phyloP scores from a whole-genome alignment of 495 filamentous ascomycete genomes.

The Penicillium coprophilum region DNA sequence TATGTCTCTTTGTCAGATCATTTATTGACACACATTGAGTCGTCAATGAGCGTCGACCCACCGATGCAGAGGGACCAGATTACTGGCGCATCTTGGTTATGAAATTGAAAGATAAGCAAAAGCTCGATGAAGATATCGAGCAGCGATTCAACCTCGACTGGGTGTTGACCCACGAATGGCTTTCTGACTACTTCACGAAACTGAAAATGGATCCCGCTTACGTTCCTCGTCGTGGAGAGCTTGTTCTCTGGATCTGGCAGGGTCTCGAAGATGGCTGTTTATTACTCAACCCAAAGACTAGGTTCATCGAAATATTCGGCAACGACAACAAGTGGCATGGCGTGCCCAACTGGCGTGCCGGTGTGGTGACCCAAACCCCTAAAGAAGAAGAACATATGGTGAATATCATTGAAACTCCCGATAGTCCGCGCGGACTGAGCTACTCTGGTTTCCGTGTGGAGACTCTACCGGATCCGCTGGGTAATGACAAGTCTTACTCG shows the following conservation, averaged over 20 bases:
- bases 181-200: slow-evolving; percentile 36
- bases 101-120: slow-evolving; percentile 42
- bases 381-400: slow-evolving; percentile 42
- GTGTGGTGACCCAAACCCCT: slow-evolving; percentile 52
- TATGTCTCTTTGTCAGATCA: not conserved
- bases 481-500: slow-evolving; percentile 49
- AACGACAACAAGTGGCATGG: slow-evolving; percentile 27
- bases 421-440: slow-evolving; percentile 44
- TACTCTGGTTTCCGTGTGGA: slow-evolving; percentile 61
- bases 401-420: slow-evolving; percentile 40
- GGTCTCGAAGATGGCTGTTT: slow-evolving; percentile 39
- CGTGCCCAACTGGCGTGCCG: slow-evolving; percentile 55
- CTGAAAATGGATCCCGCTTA: slow-evolving; percentile 48
- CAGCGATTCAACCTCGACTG: slow-evolving; percentile 56
- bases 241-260: slow-evolving; percentile 53
- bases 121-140: slow-evolving; percentile 43
- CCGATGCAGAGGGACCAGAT: slow-evolving; percentile 52
- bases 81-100: slow-evolving; percentile 49
- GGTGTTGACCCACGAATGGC: slow-evolving; percentile 42
- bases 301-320: slow-evolving; percentile 36
- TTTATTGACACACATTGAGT: not conserved
- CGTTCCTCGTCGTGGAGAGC: slow-evolving; percentile 55
- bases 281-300: slow-evolving; percentile 28
- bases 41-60: not conserved
- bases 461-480: slow-evolving; percentile 51